Conservation (phyloP, 202 grass and related monocot species). For the Bolboschoenoplectus hybrid region DNA sequence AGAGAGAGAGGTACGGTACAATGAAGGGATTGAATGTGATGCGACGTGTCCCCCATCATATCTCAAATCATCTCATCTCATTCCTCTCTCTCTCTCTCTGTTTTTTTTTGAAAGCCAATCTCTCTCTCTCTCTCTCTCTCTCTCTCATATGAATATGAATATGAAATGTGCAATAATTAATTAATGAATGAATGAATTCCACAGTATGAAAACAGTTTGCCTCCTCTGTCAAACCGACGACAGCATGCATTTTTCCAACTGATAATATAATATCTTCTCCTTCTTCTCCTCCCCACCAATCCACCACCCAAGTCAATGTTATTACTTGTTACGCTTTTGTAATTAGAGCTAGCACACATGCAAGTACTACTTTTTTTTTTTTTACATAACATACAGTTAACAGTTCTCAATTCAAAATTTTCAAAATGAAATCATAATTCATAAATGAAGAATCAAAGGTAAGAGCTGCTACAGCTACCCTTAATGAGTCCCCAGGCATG, state of each 20-base stretch:
- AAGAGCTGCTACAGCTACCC: no score
- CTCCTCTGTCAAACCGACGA: slow-evolving; percentile 27
- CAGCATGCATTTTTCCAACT: slow-evolving; percentile 36
- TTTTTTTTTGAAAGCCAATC: no score
- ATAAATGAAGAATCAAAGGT: no score
- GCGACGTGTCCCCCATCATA: slow-evolving; percentile 41
- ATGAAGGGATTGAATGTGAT: slow-evolving; percentile 40
- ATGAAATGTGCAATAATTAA: slow-evolving; percentile 31
- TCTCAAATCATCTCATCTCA: slow-evolving; percentile 38
- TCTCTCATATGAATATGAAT: slow-evolving; percentile 8
- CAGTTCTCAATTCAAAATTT: no score
- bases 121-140: slow-evolving; percentile 12
- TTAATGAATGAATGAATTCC: slow-evolving; percentile 42
- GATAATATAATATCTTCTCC: slow-evolving; percentile 30
- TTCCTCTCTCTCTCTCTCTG: background rate
- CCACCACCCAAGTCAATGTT: background rate
- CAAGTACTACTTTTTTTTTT: background rate
- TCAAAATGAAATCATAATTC: no score
- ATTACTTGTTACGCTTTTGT: slow-evolving; percentile 8
- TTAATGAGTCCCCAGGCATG: no score
- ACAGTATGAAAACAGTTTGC: slow-evolving; percentile 44
- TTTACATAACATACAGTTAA: no score
- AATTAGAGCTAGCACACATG: background rate
- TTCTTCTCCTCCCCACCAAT: background rate
- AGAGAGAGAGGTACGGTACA: slow-evolving; percentile 40